Evolutionary conservation across 2,329 filamentous ascomycete species (phyloP).

Genomic region (Parastagonospora nodorum): DNA sequence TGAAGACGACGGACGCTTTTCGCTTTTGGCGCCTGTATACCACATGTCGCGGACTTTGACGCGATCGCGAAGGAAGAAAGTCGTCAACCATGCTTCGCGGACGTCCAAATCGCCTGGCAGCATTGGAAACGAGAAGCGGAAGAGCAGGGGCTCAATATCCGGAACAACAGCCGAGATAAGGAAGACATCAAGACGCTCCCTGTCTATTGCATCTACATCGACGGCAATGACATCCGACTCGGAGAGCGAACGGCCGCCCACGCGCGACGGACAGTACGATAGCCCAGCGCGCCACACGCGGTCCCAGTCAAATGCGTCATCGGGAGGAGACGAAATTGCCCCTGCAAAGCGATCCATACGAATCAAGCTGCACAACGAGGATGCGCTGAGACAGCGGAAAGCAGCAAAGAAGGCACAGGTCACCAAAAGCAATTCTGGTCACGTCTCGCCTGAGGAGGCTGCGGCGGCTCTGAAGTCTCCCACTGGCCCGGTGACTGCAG

Average conservation of each 20-base stretch:
- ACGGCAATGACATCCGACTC: conserved; percentile 70
- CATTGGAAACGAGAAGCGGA: conserved; percentile 37
- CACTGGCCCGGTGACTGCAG: conserved; percentile 70
- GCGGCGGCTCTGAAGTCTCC: conserved; percentile 87
- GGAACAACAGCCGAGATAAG: conserved; percentile 27
- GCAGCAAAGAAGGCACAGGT: conserved; percentile 65
- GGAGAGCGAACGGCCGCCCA: conserved; percentile 61
- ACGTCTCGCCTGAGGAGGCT: conserved; percentile 47
- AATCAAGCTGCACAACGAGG: conserved; percentile 87
- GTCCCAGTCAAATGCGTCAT: conserved; percentile 61
- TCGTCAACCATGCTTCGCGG: conserved; percentile 34
- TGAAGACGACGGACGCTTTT: conserved; percentile 78
- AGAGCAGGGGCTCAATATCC: conserved; percentile 34
- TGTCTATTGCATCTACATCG: conserved; percentile 58
- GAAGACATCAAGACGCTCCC: conserved; percentile 44
- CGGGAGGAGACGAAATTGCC: conserved; percentile 65
- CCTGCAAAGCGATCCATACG: conserved; percentile 80
- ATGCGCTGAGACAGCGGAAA: conserved; percentile 73
- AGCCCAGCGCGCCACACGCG: conserved; percentile 62
- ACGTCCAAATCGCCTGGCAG: conserved; percentile 23
- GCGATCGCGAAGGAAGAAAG: conserved; percentile 43
- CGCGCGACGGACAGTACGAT: conserved; percentile 33
- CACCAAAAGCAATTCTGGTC: conserved; percentile 27
- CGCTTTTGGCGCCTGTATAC: conserved; percentile 74
- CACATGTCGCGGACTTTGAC: conserved; percentile 61